Base-by-base conservation (phyloP, 2,329 filamentous ascomycete genomes). In the Endoconidiophora laricicola region DNA sequence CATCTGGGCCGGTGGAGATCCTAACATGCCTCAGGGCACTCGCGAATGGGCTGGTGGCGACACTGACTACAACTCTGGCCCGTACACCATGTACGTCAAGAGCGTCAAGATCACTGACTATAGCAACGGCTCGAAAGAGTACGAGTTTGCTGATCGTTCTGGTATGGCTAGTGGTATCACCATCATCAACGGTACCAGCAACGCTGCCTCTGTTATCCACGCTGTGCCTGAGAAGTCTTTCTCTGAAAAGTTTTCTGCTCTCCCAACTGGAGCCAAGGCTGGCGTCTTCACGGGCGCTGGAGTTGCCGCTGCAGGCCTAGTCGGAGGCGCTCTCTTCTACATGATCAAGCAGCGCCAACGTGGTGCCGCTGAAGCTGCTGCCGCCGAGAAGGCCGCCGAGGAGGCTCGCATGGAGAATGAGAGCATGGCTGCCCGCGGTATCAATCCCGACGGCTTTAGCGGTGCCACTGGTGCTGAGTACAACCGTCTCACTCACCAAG, bases 31-130 rank as follows among this genome's bases (percentile, higher is more conserved):
- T 40, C 41, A 71, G 46, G 69, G 73, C 10, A 82, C 78, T 2
- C 74, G 81, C 47, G 66, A 78, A 50, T 86, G 81, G 81, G 81
- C 81, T 52, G 81, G 81, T 49, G 81, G 81, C 52, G 58, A 67
- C 48, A 85, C 81, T 40, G 71, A 86, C 61, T 88, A 80, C 62
- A 60, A 62, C 46, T 59, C 74, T 23, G 79, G 69, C 0, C 84
- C 84, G 0, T 90, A 76, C 66, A 78, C 71, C 57, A 88, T 88
- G 83, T 78, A 75, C 54, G 73, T 90, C 56, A 75, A 83, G 68
- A 76, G 70, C 26, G 68, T 68, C 10, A 60, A 60, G 16, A 61
- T 77, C 2, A 65, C 77, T 49, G 76, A 80, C 56, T 76, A 74
- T 64, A 75, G 73, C 59, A 73, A 69, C 46, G 76, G 78, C 44